phyloP scores from a whole-genome alignment of 257 asterid genomes.

The Solanum pimpinellifolium region DNA sequence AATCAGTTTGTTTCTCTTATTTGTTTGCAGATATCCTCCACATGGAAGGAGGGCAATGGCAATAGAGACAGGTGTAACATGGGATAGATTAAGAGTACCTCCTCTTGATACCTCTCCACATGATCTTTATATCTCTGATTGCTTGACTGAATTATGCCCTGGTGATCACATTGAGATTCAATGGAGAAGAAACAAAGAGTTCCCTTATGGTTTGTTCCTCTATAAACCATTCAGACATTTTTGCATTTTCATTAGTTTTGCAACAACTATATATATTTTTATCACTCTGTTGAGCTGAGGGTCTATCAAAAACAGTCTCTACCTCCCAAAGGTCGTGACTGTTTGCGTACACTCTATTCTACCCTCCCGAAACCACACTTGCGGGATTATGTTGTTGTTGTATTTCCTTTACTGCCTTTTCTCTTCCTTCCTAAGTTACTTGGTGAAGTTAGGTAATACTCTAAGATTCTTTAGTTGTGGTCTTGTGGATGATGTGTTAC shows the following conservation, averaged over 20 bases:
- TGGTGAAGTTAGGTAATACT: neutral
- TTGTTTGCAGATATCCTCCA: conserved; percentile 51
- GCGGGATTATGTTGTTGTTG: neutral
- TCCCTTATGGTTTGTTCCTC: conserved; percentile 67
- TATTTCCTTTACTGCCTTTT: neutral
- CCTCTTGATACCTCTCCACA: conserved; percentile 48
- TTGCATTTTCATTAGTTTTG: neutral
- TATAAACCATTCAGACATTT: neutral
- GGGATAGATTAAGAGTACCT: conserved; percentile 79
- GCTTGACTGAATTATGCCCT: conserved; percentile 59
- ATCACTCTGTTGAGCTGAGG: neutral
- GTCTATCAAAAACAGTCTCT: neutral
- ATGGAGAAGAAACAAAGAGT: conserved; percentile 80
- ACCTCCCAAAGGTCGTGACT: neutral
- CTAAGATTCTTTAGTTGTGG: neutral
- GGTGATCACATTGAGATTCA: conserved; percentile 85
- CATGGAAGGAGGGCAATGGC: conserved; percentile 70
- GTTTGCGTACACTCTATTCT: neutral
- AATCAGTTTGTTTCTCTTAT: neutral
- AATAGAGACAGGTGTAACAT: conserved; percentile 59
- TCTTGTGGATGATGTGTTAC: neutral
- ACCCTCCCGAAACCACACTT: neutral
- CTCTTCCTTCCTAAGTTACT: neutral
- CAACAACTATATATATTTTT: neutral
- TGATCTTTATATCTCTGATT: conserved; percentile 59